Base-by-base conservation (phyloP, 148 eudicot genomes). In the Arctostaphylos glauca region DNA sequence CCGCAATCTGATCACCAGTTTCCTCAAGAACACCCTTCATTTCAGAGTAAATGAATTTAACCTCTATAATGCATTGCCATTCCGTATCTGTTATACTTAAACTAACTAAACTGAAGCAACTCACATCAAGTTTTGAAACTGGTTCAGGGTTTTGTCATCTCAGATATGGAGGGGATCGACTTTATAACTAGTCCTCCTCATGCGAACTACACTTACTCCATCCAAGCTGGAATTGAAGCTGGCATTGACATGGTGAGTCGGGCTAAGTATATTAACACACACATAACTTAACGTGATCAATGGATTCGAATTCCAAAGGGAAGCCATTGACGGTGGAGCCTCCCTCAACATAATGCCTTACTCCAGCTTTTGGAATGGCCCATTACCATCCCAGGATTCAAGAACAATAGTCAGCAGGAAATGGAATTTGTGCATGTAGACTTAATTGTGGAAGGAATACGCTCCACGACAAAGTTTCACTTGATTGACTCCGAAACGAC, bases 211-310 rank as follows among this genome's bases (percentile, higher is more conserved):
- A 80, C 93, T 2, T 89, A 87, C 80, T 95, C 97, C 52, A 82
- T 95, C 78, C 81, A 83, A 70, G 84, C 85, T 25, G 97, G 95
- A 74, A 84, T 95, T 58, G 82, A 88, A 76, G 95, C 98, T 50
- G 97, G 97, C 74, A 93, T 94, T 83, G 98, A 95, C 85, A 93
- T 95, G 98, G 98, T 95, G 56, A 62, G 89, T 84, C 4, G 2
- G 75, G 6, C 53, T 13, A 31, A 31, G 0, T 31, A 31, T 31
- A 31, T 31, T 31, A 31, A 31, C 38, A 31, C 38, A 31, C 38
- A 31, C 38, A 31, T 31, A 31, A 31, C 38, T 31, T 31, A 31
- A 31, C 38, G 1, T 31, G 38, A 31, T 31, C 38, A 31, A 31
- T 31, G 38, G 38, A 31, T 0, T 31, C 38, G 38, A 31, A 31